phyloP scores from a whole-genome alignment of 2,329 filamentous ascomycete species.

The Sporothrix humicola region DNA sequence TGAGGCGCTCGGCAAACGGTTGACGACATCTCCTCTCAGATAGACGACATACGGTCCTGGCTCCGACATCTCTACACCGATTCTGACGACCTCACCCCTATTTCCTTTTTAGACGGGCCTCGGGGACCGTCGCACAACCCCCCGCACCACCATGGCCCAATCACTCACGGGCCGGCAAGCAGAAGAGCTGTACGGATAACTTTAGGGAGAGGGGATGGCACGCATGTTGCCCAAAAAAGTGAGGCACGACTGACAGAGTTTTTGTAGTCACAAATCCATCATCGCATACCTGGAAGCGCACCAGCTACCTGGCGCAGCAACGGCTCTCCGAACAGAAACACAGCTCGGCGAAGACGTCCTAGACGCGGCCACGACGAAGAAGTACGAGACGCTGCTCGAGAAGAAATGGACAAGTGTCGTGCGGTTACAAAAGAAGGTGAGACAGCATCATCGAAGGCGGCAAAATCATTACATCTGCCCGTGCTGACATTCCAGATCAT shows the following conservation, averaged over 20 bases:
- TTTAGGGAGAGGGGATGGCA: background rate
- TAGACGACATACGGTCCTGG: background rate
- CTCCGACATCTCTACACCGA: background rate
- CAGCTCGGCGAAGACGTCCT: constrained; percentile 68
- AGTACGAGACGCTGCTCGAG: constrained; percentile 91
- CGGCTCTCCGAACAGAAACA: constrained; percentile 77
- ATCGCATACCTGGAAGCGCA: constrained; percentile 83
- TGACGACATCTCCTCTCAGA: background rate
- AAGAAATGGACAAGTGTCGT: constrained; percentile 99
- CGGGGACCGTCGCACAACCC: constrained; percentile 31
- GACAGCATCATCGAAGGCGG: constrained; percentile 19
- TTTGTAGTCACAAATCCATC: constrained; percentile 83
- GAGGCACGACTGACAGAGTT: constrained; percentile 25
- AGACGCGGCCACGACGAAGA: constrained; percentile 82
- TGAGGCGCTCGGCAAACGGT: background rate
- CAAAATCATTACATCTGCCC: background rate
- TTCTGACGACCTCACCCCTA: background rate
- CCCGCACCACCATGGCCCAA: constrained; percentile 32
- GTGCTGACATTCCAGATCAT: constrained; percentile 68
- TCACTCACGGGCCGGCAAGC: constrained; percentile 66
- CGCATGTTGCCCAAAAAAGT: background rate
- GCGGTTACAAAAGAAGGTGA: constrained; percentile 90
- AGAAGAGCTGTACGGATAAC: constrained; percentile 77
- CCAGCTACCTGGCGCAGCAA: constrained; percentile 71
- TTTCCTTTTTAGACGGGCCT: constrained; percentile 25